Evolutionary conservation across 129 eudicot genomes (phyloP), one percentile per base, ranked within the genome.

Genomic region (Erigeron canadensis): DNA sequence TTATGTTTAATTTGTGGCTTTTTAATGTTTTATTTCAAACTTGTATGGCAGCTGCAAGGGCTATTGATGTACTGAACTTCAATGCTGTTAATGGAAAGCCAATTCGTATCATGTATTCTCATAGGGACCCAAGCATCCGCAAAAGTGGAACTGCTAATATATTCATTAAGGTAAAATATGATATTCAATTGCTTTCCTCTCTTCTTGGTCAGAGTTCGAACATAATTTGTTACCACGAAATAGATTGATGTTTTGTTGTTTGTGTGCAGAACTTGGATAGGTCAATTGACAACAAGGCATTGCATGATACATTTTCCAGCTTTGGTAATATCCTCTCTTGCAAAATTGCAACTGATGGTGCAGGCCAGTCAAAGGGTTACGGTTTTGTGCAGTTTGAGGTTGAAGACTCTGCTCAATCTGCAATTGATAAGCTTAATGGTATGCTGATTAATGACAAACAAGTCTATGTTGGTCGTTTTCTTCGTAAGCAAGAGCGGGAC

Each of bases 101-200:
- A 0, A 87, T 90, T 70, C 80, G 94, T 57, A 78, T 90, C 67
- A 84, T 85, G 90, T 83, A 86, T 68, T 89, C 96, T 58, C 89
- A 81, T 19, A 82, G 96, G 34, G 96, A 89, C 80, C 96, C 96
- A 28, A 89, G 88, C 74, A 50, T 80, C 44, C 84, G 93, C 15
- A 89, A 89, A 81, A 89, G 91, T 70, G 96, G 96, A 66, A 72
- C 91, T 8, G 92, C 86, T 50, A 89, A 89, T 70, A 89, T 89
- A 38, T 89, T 89, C 47, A 89, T 89, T 45, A 89, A 89, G 92
- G 96, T 89, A 83, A 28, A 28, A 67, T 0, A 46, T 8, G 6
- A 39, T 68, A 7, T n/a, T 56, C 9, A 56, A 16, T 56, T 50
- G 56, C 10, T 40, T 5, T 70, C 19, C 5, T 62, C 12, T 21